Conservation (phyloP, 2,329 filamentous ascomycete species). For the Alternaria atra region DNA sequence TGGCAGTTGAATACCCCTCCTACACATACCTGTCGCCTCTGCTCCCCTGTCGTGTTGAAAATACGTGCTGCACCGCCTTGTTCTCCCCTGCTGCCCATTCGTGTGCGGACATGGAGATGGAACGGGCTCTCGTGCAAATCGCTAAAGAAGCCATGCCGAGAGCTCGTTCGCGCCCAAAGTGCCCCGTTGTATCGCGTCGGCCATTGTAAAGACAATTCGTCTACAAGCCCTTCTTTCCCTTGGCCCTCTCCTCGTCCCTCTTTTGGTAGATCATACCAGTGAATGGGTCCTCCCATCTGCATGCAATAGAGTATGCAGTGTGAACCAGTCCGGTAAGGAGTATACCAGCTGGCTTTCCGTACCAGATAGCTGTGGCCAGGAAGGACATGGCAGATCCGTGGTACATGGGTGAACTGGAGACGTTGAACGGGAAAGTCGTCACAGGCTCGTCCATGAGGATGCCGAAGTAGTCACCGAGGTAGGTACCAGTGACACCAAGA, state of each 20-base stretch:
- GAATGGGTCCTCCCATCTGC: slow-evolving; percentile 92
- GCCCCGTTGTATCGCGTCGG: neutral
- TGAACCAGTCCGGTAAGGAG: slow-evolving; percentile 78
- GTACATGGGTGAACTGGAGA: slow-evolving; percentile 94
- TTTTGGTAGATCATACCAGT: slow-evolving; percentile 92
- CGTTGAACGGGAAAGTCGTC: slow-evolving; percentile 93
- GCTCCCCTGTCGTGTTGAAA: slow-evolving; percentile 17
- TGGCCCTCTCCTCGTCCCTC: slow-evolving; percentile 66
- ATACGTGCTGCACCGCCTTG: slow-evolving; percentile 9
- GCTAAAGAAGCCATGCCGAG: neutral
- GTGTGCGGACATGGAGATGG: neutral
- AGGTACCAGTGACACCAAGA: slow-evolving; percentile 93
- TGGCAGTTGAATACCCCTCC: slow-evolving; percentile 21
- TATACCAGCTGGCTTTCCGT: slow-evolving; percentile 86
- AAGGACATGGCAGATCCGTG: slow-evolving; percentile 93
- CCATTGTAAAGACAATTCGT: neutral
- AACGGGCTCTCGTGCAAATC: neutral
- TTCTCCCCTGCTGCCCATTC: neutral
- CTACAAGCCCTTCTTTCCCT: slow-evolving; percentile 48
- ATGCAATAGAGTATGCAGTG: slow-evolving; percentile 79
- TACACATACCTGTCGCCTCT: slow-evolving; percentile 6
- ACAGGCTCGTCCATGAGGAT: slow-evolving; percentile 97
- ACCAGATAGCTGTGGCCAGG: slow-evolving; percentile 83
- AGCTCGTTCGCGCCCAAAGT: neutral
- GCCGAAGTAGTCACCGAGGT: slow-evolving; percentile 97